Evolutionary conservation across 192 early-diverging fungal species (phyloP).

Genomic region (Umbelopsis sp.): DNA sequence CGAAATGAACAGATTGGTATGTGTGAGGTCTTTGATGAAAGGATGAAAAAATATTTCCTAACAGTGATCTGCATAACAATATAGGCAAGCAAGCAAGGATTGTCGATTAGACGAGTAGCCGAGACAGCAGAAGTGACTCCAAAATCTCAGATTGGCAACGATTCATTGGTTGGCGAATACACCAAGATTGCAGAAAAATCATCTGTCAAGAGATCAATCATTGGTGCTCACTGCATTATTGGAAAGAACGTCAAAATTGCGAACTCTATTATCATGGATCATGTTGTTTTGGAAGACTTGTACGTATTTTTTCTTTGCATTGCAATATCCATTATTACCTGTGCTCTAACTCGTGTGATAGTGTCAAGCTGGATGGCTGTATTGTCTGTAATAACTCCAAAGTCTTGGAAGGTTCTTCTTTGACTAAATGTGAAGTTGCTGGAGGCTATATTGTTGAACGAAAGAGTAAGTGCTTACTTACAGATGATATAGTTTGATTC

Average conservation of each 20-base stretch:
- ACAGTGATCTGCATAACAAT: background rate
- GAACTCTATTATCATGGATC: conserved; percentile 96
- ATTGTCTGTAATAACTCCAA: conserved; percentile 83
- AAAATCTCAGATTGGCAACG: conserved; percentile 80
- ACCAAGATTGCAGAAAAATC: conserved; percentile 90
- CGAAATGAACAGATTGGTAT: conserved; percentile 85
- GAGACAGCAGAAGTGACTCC: conserved; percentile 67
- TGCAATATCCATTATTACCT: background rate
- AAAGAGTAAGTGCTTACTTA: conserved; percentile 56
- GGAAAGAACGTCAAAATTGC: conserved; percentile 95
- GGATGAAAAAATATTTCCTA: background rate
- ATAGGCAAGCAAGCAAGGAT: conserved; percentile 39
- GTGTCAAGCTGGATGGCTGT: conserved; percentile 86
- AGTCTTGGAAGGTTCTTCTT: conserved; percentile 68
- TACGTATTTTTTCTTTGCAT: conserved; percentile 24
- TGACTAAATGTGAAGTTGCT: conserved; percentile 91
- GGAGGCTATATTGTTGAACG: conserved; percentile 65
- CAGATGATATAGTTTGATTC: background rate
- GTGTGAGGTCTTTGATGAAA: conserved; percentile 7
- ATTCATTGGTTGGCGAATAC: conserved; percentile 89
- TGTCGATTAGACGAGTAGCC: conserved; percentile 59
- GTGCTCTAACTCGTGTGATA: conserved; percentile 23
- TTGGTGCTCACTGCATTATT: conserved; percentile 94
- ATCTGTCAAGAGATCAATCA: conserved; percentile 90
- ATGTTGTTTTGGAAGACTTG: conserved; percentile 91